Evolutionary conservation across 1,284 basidiomycete genomes (phyloP), one percentile per base, ranked within the genome.

Genomic region (Clitocybe nebularis): DNA sequence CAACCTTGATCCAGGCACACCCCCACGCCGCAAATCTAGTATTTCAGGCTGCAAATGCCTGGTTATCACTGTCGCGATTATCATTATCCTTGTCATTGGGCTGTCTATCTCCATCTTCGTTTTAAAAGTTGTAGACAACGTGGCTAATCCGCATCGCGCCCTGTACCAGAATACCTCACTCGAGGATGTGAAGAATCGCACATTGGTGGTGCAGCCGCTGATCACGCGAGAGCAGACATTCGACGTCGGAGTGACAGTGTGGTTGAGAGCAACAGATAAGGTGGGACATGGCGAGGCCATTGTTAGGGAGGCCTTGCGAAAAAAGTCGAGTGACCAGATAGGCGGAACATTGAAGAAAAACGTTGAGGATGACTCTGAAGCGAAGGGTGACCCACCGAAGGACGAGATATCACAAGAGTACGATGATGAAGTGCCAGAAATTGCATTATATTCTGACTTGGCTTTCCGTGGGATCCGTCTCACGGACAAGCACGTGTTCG

Each of bases 131-230:
- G 5, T 47, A 17, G 5, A 36, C n/a, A 19, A 17, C 13, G 19
- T 45, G 3, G 44, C 47, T 10, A 42, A 49, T 38, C 53, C 54
- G 1, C 51, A 54, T 17, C 39, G 41, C 16, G 29, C 41, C 1
- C 33, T 59, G 14, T 58, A 54, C 32, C 50, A 56, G 25, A 57
- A 52, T 45, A 49, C 45, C 26, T 51, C 52, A 23, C 48, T 57
- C 5, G 43, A 40, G 3, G 46, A 53, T 28, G 49, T 59, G 9
- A 34, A 24, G 7, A 36, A 56, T 30, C 53, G 47, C 33, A 46
- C 46, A 10, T 43, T 45, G 5, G 60, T 66, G 4, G 61, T 64
- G 3, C 58, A 50, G n/a, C 63, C 63, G 1, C 51, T 68, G 34
- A 52, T 68, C 13, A 43, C 47, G 13, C 39, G 41, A 6, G 44